Evolutionary conservation across 805 yeast genomes (phyloP).

Genomic region (Starmerella khaoyaiensis): DNA sequence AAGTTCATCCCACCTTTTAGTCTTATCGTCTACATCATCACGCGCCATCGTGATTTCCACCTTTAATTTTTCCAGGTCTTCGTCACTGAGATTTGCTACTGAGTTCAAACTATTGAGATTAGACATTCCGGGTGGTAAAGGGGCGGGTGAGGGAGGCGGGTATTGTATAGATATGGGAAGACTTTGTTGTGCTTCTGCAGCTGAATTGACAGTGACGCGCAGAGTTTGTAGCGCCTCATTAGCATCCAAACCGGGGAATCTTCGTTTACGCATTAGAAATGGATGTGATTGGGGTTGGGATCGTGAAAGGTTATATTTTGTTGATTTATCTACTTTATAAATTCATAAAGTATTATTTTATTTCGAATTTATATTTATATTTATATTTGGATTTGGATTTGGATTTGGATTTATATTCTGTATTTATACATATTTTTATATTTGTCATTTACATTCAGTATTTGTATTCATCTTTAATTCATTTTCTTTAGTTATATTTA

Average conservation of each 20-base stretch:
- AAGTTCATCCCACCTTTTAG: slow-evolving; percentile 18
- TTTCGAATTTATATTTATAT: no score
- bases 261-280: slow-evolving; percentile 14
- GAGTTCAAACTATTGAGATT: slow-evolving; percentile 8
- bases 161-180: slow-evolving; percentile 11
- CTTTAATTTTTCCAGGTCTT: slow-evolving; percentile 6
- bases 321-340: no score
- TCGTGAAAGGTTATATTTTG: no score
- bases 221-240: slow-evolving; percentile 13
- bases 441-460: no score
- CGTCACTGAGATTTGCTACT: slow-evolving; percentile 6
- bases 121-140: slow-evolving; percentile 12
- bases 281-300: slow-evolving; percentile 1
- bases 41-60: slow-evolving; percentile 3
- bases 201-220: slow-evolving; percentile 8
- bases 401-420: no score
- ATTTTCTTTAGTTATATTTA: no score
- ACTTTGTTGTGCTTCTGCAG: slow-evolving; percentile 7
- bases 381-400: no score
- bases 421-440: no score
- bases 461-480: no score
- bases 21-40: neutral
- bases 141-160: slow-evolving; percentile 4
- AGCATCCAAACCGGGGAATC: slow-evolving; percentile 9
- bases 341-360: no score